Evolutionary conservation across 192 early-diverging fungal species (phyloP), one percentile per base, ranked within the genome.

Genomic region (Coemansia sp.): DNA sequence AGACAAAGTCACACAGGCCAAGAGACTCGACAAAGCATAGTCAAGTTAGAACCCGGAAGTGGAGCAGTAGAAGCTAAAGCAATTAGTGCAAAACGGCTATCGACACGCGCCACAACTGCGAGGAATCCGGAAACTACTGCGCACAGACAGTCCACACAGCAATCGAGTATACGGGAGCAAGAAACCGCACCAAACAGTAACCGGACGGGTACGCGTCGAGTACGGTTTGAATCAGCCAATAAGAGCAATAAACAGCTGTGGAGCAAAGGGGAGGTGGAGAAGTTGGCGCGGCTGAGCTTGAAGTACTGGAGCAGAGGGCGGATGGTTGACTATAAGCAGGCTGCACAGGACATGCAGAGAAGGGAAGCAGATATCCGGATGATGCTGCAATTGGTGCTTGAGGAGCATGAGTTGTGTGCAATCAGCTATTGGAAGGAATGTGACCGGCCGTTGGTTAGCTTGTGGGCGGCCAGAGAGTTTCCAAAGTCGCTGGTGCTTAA

Each of bases 311-410:
- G 26, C 19, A 39, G 53, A 12, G 71, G 65, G 0, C 61, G 36
- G 14, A 26, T 20, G 8, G 71, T 55, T 3, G 60, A 68, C 56
- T 57, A 49, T 20, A 39, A 35, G 7, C 21, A 28, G 36, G 48
- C 64, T 12, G 58, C 65, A 1, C 19, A 36, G 9, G 37, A 45
- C 6, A 43, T 74, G 48, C 35, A 37, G 14, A 56, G 72, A 15
- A 36, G 57, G 11, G 43, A 19, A 0, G 53, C 52, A 30, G 72
- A 74, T 19, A 50, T 64, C 19, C 37, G 43, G 21, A 41, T 49
- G 9, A 68, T 63, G 64, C 60, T 73, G 16, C 64, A 58, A 51
- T 56, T 63, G 9, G 67, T 74, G 72, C 65, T 74, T 10, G 57
- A 68, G 18, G 72, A 74, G 35, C 52, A 64, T 35, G 44, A 40